Evolutionary conservation across 1,139 yeast genomes (phyloP).

Genomic region (Blastobotrys ciferrii): DNA sequence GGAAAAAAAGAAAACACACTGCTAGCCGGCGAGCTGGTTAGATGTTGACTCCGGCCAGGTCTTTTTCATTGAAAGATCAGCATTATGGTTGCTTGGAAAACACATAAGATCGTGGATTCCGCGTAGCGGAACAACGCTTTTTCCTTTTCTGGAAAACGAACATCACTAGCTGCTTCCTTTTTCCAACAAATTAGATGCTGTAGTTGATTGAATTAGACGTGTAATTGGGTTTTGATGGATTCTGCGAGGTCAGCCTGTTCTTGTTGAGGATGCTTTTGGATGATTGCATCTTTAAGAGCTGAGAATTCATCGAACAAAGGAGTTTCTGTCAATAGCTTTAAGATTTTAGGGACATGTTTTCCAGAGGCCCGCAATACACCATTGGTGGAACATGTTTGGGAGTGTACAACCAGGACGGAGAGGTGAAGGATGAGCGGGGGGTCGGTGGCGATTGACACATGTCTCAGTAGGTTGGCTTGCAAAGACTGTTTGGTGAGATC

Average conservation of each 20-base stretch:
- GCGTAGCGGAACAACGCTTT: too few relatives aligned
- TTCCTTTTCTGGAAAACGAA: too few relatives aligned
- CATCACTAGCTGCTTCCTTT: too few relatives aligned
- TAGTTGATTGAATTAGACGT: not conserved
- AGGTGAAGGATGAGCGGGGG: conserved; percentile 32
- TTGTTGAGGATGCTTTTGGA: conserved; percentile 5
- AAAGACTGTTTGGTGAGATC: conserved; percentile 3
- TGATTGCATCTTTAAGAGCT: conserved; percentile 22
- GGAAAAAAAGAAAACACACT: too few relatives aligned
- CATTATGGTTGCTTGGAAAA: too few relatives aligned
- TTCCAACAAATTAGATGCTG: too few relatives aligned
- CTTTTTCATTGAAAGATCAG: too few relatives aligned
- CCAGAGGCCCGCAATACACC: conserved; percentile 33
- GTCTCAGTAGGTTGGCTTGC: conserved; percentile 11
- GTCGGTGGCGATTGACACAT: conserved; percentile 26
- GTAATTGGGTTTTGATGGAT: not conserved
- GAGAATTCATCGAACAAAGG: conserved; percentile 11
- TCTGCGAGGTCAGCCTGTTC: not conserved
- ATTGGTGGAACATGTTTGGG: conserved; percentile 16
- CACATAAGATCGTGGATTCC: too few relatives aligned
- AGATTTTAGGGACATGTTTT: conserved; percentile 33
- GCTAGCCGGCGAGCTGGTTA: too few relatives aligned
- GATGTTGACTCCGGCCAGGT: too few relatives aligned
- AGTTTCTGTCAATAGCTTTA: conserved; percentile 21
- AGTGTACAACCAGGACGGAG: conserved; percentile 29